Evolutionary conservation across 1,139 yeast genomes (phyloP).

Genomic region (Saccharomycopsis hybrid): DNA sequence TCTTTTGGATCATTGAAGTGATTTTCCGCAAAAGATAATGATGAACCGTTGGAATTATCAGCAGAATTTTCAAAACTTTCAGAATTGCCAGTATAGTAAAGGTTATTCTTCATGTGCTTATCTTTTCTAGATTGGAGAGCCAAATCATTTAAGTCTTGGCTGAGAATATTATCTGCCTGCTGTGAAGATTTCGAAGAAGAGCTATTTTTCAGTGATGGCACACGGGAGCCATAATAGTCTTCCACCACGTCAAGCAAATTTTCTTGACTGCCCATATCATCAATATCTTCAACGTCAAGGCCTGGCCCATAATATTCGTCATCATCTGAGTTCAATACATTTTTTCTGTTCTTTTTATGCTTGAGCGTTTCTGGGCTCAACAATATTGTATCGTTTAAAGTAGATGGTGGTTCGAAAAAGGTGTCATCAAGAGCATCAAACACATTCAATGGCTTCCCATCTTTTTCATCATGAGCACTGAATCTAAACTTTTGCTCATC

Average conservation of each 20-base stretch:
- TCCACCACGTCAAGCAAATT: conserved; percentile 13
- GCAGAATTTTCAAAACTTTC: neutral
- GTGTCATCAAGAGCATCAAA: conserved; percentile 20
- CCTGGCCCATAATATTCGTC: conserved; percentile 1
- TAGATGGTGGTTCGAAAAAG: neutral
- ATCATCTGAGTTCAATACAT: neutral
- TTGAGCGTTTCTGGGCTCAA: neutral
- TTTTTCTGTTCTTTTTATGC: neutral
- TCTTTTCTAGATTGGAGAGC: conserved; percentile 20
- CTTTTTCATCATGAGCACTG: conserved; percentile 31
- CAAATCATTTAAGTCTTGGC: conserved; percentile 30
- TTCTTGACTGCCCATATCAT: neutral
- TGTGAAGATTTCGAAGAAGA: conserved; percentile 3
- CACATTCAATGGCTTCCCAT: conserved; percentile 3
- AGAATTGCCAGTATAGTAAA: neutral
- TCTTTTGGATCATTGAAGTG: conserved; percentile 35
- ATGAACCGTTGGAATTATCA: conserved; percentile 26
- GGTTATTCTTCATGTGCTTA: no score
- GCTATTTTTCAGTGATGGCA: neutral
- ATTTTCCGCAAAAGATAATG: conserved; percentile 36
- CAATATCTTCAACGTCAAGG: neutral
- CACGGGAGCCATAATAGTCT: conserved; percentile 12
- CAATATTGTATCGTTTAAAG: neutral
- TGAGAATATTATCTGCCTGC: conserved; percentile 29
- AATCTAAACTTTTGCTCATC: conserved; percentile 47